Base-by-base conservation (phyloP, 176 grass and related monocot species). In the Phyllostachys edulis region DNA sequence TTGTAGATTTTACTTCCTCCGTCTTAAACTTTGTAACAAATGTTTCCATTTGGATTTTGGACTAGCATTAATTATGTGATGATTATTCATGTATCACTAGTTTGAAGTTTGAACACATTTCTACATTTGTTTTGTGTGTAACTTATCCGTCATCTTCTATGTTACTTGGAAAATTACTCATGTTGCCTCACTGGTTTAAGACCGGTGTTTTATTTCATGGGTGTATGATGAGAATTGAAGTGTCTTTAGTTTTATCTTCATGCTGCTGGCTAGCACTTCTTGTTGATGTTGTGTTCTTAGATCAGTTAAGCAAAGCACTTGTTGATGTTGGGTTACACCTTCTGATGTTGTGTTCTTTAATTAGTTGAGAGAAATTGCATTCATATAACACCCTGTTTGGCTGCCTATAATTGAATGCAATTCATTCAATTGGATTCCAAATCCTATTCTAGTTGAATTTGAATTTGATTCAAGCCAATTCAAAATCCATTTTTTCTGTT, bases 1-100 rank as follows among this genome's bases (percentile, higher is more conserved):
- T 88, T 86, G 55, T 71, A 73, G 63, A 85, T 83, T 69, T 70
- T 71, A 77, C 57, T 61, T 61, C 57, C 10, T 26, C 57, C 26
- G 23, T 76, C n/a, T 6, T 65, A 17, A 27, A 77, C 68, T 15
- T 81, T 7, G 0, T 59, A 49, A 24, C 37, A 84, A 80, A 38
- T 74, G 16, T 16, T 24, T 70, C 42, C 32, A 40, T 80, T 79
- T 60, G 47, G 61, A 34, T 1, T 36, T 67, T 47, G 6, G 23
- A 61, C 16, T 50, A 69, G 29, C 23, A 18, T 2, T 67, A 85
- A 47, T 62, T 51, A 51, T 50, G 14, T 46, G 18, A 0, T 21
- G 12, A 34, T n/a, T 81, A 55, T 63, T 90, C 16, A 34, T 51
- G 37, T 40, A n/a, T 32, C n/a, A 44, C 55, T 46, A 54, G 18